These are phyloP conservation scores for Akanthomyces dipterigenus DNA, from an alignment of 2,329 filamentous ascomycete genomes.

Conservation along the genomic window DNA sequence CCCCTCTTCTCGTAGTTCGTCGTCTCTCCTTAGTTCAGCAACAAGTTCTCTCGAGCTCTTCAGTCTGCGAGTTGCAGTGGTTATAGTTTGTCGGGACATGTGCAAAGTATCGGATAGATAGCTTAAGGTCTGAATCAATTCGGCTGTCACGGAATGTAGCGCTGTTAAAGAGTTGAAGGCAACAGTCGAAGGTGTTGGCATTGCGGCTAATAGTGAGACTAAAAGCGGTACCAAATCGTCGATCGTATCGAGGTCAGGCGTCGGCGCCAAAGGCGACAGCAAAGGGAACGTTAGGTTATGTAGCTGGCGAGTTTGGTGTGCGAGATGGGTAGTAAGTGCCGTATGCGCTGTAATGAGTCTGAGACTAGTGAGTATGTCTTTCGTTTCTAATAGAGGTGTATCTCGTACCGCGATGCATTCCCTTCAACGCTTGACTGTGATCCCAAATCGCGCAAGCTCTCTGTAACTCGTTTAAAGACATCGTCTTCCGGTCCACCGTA, in stretches of 20 bases:
- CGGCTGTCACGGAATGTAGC: constrained; percentile 63
- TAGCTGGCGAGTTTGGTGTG: constrained; percentile 67
- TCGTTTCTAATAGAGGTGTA: neutral
- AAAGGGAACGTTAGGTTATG: constrained; percentile 67
- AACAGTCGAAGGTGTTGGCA: constrained; percentile 57
- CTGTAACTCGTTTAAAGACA: constrained; percentile 62
- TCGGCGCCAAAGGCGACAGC: constrained; percentile 59
- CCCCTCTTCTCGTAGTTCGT: constrained; percentile 75
- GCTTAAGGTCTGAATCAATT: constrained; percentile 73
- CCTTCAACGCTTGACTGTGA: constrained; percentile 67
- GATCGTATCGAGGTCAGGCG: constrained; percentile 57
- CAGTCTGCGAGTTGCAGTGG: constrained; percentile 70
- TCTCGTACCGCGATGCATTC: constrained; percentile 59
- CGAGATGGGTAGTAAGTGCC: constrained; percentile 66
- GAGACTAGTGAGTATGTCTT: constrained; percentile 4
- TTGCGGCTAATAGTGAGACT: constrained; percentile 54
- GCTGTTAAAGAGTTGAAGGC: constrained; percentile 60
- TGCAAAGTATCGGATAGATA: constrained; percentile 87
- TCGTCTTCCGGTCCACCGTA: constrained; percentile 59
- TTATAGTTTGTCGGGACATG: constrained; percentile 85
- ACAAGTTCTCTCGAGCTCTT: constrained; percentile 80
- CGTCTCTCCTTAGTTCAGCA: constrained; percentile 74
- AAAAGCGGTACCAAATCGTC: constrained; percentile 65
- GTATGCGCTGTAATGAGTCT: constrained; percentile 72
- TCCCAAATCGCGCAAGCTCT: constrained; percentile 63